Base-by-base conservation (phyloP, 2,329 filamentous ascomycete genomes). In the Huntiella savannae region DNA sequence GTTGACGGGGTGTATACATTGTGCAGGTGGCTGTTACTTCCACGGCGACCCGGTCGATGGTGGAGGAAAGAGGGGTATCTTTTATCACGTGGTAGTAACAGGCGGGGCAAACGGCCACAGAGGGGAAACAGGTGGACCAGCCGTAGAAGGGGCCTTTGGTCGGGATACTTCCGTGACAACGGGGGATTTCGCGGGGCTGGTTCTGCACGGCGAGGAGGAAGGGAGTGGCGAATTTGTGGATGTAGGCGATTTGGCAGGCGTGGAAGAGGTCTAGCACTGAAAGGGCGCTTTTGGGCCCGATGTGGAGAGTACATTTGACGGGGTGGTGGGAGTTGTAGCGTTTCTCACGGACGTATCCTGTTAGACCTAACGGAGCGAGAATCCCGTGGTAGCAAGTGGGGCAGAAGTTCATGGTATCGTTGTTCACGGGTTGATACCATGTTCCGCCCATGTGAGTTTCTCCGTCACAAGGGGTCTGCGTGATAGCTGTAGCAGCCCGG, bases 1-100 rank as follows among this genome's bases (percentile, higher is more conserved):
- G 60, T 60, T 64, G 63, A 4, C 62, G 57, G 1, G 57, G 57
- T 2, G 60, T 61, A 57, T 60, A 63, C 4, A 63, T 53, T 33
- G 59, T 58, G 41, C 62, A 64, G 35, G 60, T 59, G 4, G 56
- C 51, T 1, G 52, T 37, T 0, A 54, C 52, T 10, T 56, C 51
- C 8, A 60, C 54, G 4, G 52, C 49, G 1, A 47, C 49, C 1
- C 43, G 53, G 0, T 55, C 53, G 15, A 61, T 47, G 0, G 48
- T 44, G 1, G 39, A 35, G 2, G 55, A 57, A 0, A 62, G 51
- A 0, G 52, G 15, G 1, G 59, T 60, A 10, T 57, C 53, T 4
- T 41, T 41, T 3, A 61, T 53, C 19, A 62, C 58, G 11, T 48
- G 52, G 12, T 57, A 28, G 38, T 59, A 61, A 48, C 62, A 64